These are phyloP conservation scores for Trifolium fragiferum DNA, from an alignment of 306 rosid genomes.

Conservation along the genomic window DNA sequence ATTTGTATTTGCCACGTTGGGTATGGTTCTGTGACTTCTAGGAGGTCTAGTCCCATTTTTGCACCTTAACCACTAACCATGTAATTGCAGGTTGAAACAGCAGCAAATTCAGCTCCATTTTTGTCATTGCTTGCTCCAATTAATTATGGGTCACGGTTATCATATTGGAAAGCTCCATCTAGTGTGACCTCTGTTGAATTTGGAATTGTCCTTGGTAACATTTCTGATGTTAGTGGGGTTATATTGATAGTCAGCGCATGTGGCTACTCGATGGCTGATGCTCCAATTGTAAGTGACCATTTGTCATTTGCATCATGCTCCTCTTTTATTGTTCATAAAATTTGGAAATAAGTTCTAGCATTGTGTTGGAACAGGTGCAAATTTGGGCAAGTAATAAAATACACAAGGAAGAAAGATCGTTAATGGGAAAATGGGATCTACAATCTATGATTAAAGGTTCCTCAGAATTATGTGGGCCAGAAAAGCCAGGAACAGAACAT, in stretches of 20 bases:
- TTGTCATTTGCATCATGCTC: slow-evolving; percentile 36
- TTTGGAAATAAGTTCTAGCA: slow-evolving; percentile 39
- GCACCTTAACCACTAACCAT: slow-evolving; percentile 35
- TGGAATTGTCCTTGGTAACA: slow-evolving; percentile 70
- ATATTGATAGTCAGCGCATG: slow-evolving; percentile 84
- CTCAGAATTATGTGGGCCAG: slow-evolving; percentile 74
- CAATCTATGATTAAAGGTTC: slow-evolving; percentile 74
- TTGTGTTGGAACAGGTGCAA: slow-evolving; percentile 75
- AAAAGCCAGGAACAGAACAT: slow-evolving; percentile 57
- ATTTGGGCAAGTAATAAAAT: slow-evolving; percentile 94
- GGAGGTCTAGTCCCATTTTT: slow-evolving; percentile 31
- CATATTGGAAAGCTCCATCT: slow-evolving; percentile 97
- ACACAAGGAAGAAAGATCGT: slow-evolving; percentile 91
- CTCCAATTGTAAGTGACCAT: slow-evolving; percentile 75
- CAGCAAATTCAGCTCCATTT: slow-evolving; percentile 77
- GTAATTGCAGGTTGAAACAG: slow-evolving; percentile 81
- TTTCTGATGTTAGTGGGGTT: slow-evolving; percentile 95
- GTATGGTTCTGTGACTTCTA: slow-evolving; percentile 5
- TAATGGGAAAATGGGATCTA: slow-evolving; percentile 96
- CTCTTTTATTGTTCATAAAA: slow-evolving; percentile 33
- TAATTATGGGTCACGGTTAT: slow-evolving; percentile 58
- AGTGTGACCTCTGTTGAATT: slow-evolving; percentile 72
- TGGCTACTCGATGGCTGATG: slow-evolving; percentile 89
- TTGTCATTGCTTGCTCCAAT: slow-evolving; percentile 89
- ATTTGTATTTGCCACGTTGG: slow-evolving; percentile 4